Conservation (phyloP, 1,284 basidiomycete genomes). For the Tylopilus sp. region DNA sequence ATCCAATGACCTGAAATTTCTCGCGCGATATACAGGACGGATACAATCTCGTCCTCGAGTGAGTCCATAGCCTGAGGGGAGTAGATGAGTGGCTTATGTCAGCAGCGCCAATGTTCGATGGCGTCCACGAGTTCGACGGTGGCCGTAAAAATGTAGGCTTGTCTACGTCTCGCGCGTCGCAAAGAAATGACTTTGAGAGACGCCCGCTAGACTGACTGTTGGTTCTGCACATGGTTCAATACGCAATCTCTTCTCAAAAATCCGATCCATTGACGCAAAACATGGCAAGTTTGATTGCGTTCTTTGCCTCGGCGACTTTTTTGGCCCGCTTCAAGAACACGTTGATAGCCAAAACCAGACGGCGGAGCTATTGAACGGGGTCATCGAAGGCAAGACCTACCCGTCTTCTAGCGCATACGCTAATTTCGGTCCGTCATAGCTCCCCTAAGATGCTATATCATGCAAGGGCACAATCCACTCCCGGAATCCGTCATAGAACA, state of each 20-base stretch:
- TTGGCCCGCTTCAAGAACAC: conserved; percentile 55
- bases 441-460: conserved; percentile 89
- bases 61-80: conserved; percentile 42
- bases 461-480: conserved; percentile 74
- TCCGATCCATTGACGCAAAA: conserved; percentile 83
- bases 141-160: conserved; percentile 42
- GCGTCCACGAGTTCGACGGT: conserved; percentile 15
- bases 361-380: conserved; percentile 57
- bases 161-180: not conserved
- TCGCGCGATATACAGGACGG: conserved; percentile 77
- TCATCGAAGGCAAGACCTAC: conserved; percentile 51
- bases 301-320: conserved; percentile 88
- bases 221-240: conserved; percentile 82
- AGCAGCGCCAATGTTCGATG: conserved; percentile 22
- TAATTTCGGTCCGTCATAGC: conserved; percentile 41
- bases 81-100: conserved; percentile 24
- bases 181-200: conserved; percentile 4
- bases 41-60: conserved; percentile 73
- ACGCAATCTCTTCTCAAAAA: conserved; percentile 70
- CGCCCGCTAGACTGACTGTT: conserved; percentile 64
- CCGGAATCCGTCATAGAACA: conserved; percentile 69
- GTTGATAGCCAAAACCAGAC: conserved; percentile 47
- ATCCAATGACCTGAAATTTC: conserved; percentile 68
- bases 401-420: conserved; percentile 1
- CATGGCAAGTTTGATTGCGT: conserved; percentile 92